Conservation (phyloP, 345 rosid species). For the Rubroshorea leprosula region DNA sequence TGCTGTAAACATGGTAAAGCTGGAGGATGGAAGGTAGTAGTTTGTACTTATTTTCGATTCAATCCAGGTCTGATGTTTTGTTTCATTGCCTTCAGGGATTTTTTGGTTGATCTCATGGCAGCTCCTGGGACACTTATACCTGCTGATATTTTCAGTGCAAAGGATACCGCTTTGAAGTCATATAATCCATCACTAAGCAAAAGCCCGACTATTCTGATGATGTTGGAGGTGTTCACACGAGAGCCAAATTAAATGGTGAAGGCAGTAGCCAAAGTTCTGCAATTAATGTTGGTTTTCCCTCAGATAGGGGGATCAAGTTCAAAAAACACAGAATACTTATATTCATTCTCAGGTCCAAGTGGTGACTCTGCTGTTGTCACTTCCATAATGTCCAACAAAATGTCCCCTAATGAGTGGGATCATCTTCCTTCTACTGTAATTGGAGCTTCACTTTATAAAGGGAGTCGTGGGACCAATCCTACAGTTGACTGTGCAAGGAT, state of each 20-base stretch:
- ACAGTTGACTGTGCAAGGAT: constrained; percentile 56
- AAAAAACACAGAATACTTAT: constrained; percentile 29
- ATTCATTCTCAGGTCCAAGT: constrained; percentile 24
- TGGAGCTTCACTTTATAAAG: constrained; percentile 53
- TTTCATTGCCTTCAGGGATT: constrained; percentile 64
- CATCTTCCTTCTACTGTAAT: constrained; percentile 36
- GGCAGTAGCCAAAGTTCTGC: constrained; percentile 55
- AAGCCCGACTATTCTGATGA: constrained; percentile 42
- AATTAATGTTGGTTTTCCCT: constrained; percentile 25
- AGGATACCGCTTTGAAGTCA: constrained; percentile 45
- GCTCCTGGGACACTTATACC: constrained; percentile 99
- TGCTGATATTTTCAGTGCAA: constrained; percentile 69
- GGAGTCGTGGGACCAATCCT: constrained; percentile 46
- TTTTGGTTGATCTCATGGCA: constrained; percentile 99
- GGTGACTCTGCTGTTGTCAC: constrained; percentile 46
- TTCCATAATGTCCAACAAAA: constrained; percentile 42
- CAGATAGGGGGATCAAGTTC: constrained; percentile 34
- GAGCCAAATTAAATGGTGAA: constrained; percentile 52
- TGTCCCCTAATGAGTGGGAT: constrained; percentile 44
- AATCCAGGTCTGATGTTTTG: constrained; percentile 20
- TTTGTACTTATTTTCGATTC: constrained; percentile 22
- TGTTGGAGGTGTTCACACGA: constrained; percentile 30
- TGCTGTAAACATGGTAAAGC: constrained; percentile 87
- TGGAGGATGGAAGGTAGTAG: constrained; percentile 78
- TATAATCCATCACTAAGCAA: constrained; percentile 41